Base-by-base conservation (phyloP, 2,329 filamentous ascomycete genomes). In the Pestalotiopsis sp. region DNA sequence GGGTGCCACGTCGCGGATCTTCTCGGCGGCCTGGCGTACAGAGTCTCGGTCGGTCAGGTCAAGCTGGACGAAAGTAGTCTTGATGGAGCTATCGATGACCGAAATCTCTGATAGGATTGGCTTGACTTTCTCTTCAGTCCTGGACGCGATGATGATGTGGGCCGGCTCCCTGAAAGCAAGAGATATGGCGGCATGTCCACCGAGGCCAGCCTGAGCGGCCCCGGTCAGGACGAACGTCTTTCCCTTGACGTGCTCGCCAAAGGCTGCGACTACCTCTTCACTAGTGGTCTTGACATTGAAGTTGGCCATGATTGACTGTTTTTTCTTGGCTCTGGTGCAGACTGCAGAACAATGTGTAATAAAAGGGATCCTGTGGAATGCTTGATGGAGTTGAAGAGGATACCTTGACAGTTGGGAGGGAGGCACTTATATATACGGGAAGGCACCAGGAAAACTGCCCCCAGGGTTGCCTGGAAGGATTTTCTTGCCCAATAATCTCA, bases 131-230 rank as follows among this genome's bases (percentile, higher is more conserved):
- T 64, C 65, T 56, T 63, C 65, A 0, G 71, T 74, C n/a, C 72
- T 69, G 1, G 74, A 75, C 0, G 69, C 71, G 55, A 75, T 70
- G n/a, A 75, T 40, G 39, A 76, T 72, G 20, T 75, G 72, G 4
- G 69, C 61, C 1, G 72, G 71, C 5, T 71, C 69, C 20, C 58
- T 67, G 62, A 61, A 58, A 4, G 73, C 71, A 9, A 75, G 66
- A 3, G 72, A 66, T 35, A 67, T 64, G n/a, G 73, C 71, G 20
- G 72, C 72, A 22, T 70, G 67, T 58, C 69, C 70, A 2, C 73
- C 72, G 30, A 76, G 72, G 44, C 72, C 71, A 3, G 71, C 68
- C 38, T 71, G 67, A 14, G 70, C 70, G 5, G 73, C 70, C 4
- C 73, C 73, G 4, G 70, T 74, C 35, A 74, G 67, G 58, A 74